A percentile compares a stretch with the other conserved stretches of the same genome.
These are phyloP conservation scores for Eryngium alpinum DNA, from an alignment of 140 eudicot genomes.

Conservation along the genomic window DNA sequence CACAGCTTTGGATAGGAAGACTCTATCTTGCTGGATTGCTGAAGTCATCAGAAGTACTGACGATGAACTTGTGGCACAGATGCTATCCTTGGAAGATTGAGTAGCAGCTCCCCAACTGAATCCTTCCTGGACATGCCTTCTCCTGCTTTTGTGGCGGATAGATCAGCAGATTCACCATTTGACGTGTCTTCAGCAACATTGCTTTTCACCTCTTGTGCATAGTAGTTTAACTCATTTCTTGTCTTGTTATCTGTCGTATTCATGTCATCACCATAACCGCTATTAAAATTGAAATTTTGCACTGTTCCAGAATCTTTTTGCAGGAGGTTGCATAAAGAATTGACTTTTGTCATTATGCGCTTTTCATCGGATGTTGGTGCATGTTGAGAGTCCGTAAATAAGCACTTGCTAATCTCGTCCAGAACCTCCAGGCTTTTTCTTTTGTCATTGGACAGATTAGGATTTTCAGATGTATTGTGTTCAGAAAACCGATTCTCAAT, in stretches of 20 bases:
- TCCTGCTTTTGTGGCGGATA: constrained; percentile 26
- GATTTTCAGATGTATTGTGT: constrained; percentile 34
- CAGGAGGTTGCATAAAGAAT: constrained; percentile 82
- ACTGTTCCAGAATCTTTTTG: constrained; percentile 47
- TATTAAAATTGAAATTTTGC: constrained; percentile 24
- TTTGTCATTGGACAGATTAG: constrained; percentile 46
- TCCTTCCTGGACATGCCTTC: constrained; percentile 69
- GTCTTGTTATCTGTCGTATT: constrained; percentile 14
- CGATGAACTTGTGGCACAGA: constrained; percentile 74
- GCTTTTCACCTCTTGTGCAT: constrained; percentile 18
- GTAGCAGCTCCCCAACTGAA: constrained; percentile 78
- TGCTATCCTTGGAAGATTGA: constrained; percentile 83
- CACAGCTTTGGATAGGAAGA: background rate
- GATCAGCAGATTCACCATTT: constrained; percentile 10
- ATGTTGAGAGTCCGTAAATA: constrained; percentile 51
- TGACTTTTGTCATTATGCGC: constrained; percentile 66
- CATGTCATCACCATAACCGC: constrained; percentile 10
- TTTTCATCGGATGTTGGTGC: constrained; percentile 56
- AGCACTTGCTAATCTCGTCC: constrained; percentile 66
- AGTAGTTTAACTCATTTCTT: constrained; percentile 14
- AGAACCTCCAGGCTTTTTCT: constrained; percentile 43
- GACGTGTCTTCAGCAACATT: constrained; percentile 22
- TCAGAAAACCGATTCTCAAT: constrained; percentile 65
- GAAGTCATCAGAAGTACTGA: constrained; percentile 46
- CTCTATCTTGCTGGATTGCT: constrained; percentile 42